Base-by-base conservation (phyloP, 805 yeast species). In the Huiozyma naganishii region DNA sequence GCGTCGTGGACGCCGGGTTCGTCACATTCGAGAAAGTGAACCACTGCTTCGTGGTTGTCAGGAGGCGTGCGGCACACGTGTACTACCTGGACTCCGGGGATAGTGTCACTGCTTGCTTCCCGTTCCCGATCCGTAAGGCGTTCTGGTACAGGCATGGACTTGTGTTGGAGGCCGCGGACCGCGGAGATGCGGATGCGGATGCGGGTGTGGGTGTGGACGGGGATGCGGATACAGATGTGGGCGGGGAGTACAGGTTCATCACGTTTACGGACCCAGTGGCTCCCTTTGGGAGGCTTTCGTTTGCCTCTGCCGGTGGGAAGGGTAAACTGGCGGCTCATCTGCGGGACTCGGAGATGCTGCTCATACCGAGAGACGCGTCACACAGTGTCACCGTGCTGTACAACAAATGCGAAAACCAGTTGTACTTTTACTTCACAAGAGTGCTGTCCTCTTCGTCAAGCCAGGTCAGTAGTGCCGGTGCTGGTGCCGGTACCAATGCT, bases 251-350 rank as follows among this genome's bases (percentile, higher is more conserved):
- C 36, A 61, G 66, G 42, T 82, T 84, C 51, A 67, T 86, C 42
- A 78, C 94, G 0, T 57, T 87, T 46, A 70, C 79, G 1, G 94
- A 85, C 56, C 90, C 95, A 0, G 64, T 82, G 47, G 74, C 77
- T 2, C 92, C 85, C 4, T 70, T 84, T 45, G 87, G 95, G 2
- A 66, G 77, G 5, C 73, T 87, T 5, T 77, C 79, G 1, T 78
- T 90, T 0, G 77, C 87, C 0, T 77, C 88, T 42, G 70, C 54
- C 62, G 73, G 8, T 58, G 64, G 48, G 73, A 71, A 50, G 57
- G 76, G 56, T 64, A 71, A 73, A 66, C 36, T 11, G 27, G 10
- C 29, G 7, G 10, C 23, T 9, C 30, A 38, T n/a, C n/a, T 11
- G n/a, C 29, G 43, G 29, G 39, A 53, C 43, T 37, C 51, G 6